phyloP scores from a whole-genome alignment of 1,284 basidiomycete species.

The Gomphus bonarii region DNA sequence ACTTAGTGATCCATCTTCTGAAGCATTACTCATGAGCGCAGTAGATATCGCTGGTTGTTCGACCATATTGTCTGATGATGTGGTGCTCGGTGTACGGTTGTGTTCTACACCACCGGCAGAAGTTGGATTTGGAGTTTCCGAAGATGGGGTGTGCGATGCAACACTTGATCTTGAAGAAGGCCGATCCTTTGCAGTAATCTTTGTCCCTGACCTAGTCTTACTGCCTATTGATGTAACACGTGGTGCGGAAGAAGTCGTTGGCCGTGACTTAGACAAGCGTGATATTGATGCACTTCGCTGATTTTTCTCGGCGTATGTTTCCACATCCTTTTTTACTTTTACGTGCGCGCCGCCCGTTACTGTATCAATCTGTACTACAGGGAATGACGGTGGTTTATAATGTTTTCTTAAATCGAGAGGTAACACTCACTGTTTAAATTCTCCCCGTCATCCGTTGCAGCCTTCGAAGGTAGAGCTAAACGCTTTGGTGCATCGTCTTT shows the following conservation, averaged over 20 bases:
- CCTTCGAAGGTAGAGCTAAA: not conserved
- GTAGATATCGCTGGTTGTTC: not conserved
- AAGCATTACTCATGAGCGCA: not conserved
- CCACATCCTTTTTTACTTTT: not conserved
- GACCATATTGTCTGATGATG: not conserved
- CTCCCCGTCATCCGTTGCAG: not conserved
- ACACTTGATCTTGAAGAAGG: not conserved
- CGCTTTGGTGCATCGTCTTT: not conserved
- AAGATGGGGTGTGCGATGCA: not conserved
- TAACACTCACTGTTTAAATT: conserved; percentile 1
- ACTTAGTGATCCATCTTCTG: not conserved
- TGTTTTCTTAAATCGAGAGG: not conserved
- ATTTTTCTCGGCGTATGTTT: not conserved
- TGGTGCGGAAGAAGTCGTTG: not conserved
- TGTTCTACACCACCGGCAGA: not conserved
- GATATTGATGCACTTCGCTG: not conserved
- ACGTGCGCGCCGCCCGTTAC: not conserved
- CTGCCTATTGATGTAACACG: not conserved
- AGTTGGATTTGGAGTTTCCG: not conserved
- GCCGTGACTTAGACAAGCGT: not conserved
- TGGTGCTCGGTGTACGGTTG: not conserved
- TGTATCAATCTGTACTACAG: conserved; percentile 6
- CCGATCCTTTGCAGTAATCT: not conserved
- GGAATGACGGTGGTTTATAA: not conserved
- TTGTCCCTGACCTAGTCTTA: not conserved